Base-by-base conservation (phyloP, 345 rosid species). In the Rhodamnia argentea region DNA sequence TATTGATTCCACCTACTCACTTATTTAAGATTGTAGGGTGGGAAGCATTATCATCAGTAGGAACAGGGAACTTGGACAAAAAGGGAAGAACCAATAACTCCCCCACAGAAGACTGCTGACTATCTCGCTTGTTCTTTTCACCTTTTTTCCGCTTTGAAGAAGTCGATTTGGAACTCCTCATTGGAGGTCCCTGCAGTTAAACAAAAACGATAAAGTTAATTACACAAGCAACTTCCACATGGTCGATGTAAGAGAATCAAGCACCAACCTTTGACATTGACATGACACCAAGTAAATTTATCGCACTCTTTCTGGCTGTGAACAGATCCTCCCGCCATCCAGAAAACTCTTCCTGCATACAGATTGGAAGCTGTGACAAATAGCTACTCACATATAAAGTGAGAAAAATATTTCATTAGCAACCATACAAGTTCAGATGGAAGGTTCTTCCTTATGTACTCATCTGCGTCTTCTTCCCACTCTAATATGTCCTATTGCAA, bases 291-390 rank as follows among this genome's bases (percentile, higher is more conserved):
- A 96, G 96, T 85, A 96, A 91, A 89, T 96, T 96, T 85, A 93
- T 89, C 84, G 99, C 96, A 88, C 99, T 95, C 90, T 96, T 96
- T 87, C 99, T 93, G 85, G 95, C 96, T 20, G 96, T 95, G 90
- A 93, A 95, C 88, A 94, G 91, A 88, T 95, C 96, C 83, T 95
- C 99, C 90, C 96, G 93, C 98, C 99, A 96, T 85, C 96, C 99
- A 89, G 96, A 95, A 89, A 94, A 88, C 90, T 95, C 98, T 89
- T 91, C 98, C 99, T 94, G 89, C 83, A 84, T 53, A 78, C 84
- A 83, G 85, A 89, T 23, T 13, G 84, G 59, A 59, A 82, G 37
- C 37, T 23, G 42, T 52, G 57, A 87, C 57, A 64, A 32, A 20
- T 2, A 37, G 47, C 47, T 70, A 6, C 47, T 70, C 81, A 70